A percentile compares a stretch with the other conserved stretches of the same genome.
Conservation (phyloP, 352 stramenopile species). For the Hyaloperonospora brassicae region DNA sequence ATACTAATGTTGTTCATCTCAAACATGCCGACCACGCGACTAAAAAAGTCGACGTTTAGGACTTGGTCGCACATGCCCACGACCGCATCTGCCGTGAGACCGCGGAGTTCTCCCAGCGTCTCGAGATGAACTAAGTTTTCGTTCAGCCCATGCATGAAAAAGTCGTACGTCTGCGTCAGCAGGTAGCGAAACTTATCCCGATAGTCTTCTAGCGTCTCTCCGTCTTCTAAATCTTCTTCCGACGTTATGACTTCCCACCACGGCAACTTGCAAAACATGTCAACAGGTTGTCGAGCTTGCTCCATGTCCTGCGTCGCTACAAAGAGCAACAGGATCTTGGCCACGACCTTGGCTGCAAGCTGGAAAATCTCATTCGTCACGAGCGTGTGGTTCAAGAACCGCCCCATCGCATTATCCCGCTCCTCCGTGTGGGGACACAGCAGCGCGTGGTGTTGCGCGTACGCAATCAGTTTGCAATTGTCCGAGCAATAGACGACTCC, state of each 20-base stretch:
- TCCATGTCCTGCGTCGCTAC: slow-evolving; percentile 48
- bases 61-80: slow-evolving; percentile 41
- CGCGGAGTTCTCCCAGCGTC: slow-evolving; percentile 45
- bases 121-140: slow-evolving; percentile 46
- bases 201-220: slow-evolving; percentile 65
- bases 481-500: slow-evolving; percentile 82
- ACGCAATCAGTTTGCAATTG: slow-evolving; percentile 59
- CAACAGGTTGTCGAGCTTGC: slow-evolving; percentile 48
- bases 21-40: slow-evolving; percentile 89
- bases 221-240: slow-evolving; percentile 48
- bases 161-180: slow-evolving; percentile 46
- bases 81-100: slow-evolving; percentile 44
- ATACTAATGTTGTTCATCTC: slow-evolving; percentile 97
- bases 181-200: slow-evolving; percentile 53
- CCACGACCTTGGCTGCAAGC: slow-evolving; percentile 83
- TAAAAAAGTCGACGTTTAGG: slow-evolving; percentile 79
- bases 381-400: slow-evolving; percentile 70
- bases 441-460: slow-evolving; percentile 67
- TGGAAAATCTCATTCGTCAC: slow-evolving; percentile 93
- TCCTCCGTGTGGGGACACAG: slow-evolving; percentile 51
- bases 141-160: slow-evolving; percentile 42
- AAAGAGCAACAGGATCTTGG: slow-evolving; percentile 55
- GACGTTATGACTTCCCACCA: slow-evolving; percentile 88
- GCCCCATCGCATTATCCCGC: slow-evolving; percentile 54
- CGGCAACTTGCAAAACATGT: slow-evolving; percentile 85